phyloP scores from a whole-genome alignment of 2,329 filamentous ascomycete genomes.

The Trichoderma harzianum region DNA sequence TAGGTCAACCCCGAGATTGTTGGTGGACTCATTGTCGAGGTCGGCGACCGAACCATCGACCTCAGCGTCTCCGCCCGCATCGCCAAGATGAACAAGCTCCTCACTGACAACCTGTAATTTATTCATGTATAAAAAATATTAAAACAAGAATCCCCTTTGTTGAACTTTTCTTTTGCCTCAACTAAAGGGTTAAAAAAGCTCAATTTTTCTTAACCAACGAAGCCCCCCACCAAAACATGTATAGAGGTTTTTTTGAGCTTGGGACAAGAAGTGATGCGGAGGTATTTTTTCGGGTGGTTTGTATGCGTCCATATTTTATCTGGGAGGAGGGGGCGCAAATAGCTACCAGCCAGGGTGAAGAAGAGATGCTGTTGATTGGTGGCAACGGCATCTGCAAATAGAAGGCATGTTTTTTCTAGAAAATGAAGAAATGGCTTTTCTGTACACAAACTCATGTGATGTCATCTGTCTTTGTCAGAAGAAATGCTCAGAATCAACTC shows the following conservation, averaged over 20 bases:
- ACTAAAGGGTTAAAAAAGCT: neutral
- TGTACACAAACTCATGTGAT: neutral
- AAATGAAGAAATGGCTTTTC: slow-evolving; percentile 9
- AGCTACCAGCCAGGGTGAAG: slow-evolving; percentile 14
- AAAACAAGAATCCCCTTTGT: slow-evolving; percentile 26
- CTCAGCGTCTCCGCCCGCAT: slow-evolving; percentile 93
- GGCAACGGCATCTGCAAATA: slow-evolving; percentile 21
- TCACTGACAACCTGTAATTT: slow-evolving; percentile 84
- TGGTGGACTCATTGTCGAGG: slow-evolving; percentile 91
- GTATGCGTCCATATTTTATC: slow-evolving; percentile 1
- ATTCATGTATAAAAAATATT: slow-evolving; percentile 18
- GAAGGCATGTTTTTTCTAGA: slow-evolving; percentile 20
- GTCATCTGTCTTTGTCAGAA: neutral
- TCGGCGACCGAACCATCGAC: slow-evolving; percentile 97
- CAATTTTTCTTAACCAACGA: neutral
- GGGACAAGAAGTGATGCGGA: neutral
- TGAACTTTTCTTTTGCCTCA: neutral
- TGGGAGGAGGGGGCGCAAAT: neutral
- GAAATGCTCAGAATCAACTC: neutral
- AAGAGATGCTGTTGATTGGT: slow-evolving; percentile 16
- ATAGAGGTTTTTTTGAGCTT: slow-evolving; percentile 1
- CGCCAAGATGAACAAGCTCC: slow-evolving; percentile 98
- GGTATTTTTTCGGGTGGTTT: neutral
- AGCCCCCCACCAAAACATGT: neutral
- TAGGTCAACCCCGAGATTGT: slow-evolving; percentile 92